phyloP scores from a whole-genome alignment of 129 eudicot genomes.

The Arctium lappa region DNA sequence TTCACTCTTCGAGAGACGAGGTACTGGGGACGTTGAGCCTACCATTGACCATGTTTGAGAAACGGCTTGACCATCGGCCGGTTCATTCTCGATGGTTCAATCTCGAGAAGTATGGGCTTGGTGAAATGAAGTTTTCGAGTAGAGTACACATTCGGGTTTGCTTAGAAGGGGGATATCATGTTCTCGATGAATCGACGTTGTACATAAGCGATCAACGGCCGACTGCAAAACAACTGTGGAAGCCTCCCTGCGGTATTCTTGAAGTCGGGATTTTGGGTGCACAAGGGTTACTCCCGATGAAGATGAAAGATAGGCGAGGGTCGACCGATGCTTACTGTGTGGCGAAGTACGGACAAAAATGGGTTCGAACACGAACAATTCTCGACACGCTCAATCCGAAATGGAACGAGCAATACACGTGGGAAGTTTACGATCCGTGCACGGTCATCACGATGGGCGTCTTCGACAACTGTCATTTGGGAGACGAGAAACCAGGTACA shows the following conservation, averaged over 20 bases:
- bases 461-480: conserved; percentile 70
- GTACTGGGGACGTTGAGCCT: conserved; percentile 47
- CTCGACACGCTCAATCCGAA: conserved; percentile 56
- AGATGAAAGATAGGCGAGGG: conserved; percentile 54
- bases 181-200: conserved; percentile 70
- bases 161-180: conserved; percentile 88
- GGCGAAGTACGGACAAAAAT: conserved; percentile 78
- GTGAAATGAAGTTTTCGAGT: conserved; percentile 63
- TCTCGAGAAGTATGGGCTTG: conserved; percentile 61
- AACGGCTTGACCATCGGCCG: conserved; percentile 61
- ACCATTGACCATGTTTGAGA: conserved; percentile 57
- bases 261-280: conserved; percentile 81
- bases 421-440: conserved; percentile 93
- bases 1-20: conserved; percentile 55
- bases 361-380: conserved; percentile 82
- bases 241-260: conserved; percentile 64
- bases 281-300: conserved; percentile 75
- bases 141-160: conserved; percentile 68
- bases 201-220: conserved; percentile 79
- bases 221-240: conserved; percentile 82
- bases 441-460: conserved; percentile 74
- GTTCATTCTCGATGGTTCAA: conserved; percentile 79
- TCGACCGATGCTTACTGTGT: conserved; percentile 78
- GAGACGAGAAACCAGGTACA: conserved; percentile 39
- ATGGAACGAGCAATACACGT: conserved; percentile 85